Evolutionary conservation across 2,329 filamentous ascomycete species (phyloP).

Genomic region (Exutisphaerella laricina): DNA sequence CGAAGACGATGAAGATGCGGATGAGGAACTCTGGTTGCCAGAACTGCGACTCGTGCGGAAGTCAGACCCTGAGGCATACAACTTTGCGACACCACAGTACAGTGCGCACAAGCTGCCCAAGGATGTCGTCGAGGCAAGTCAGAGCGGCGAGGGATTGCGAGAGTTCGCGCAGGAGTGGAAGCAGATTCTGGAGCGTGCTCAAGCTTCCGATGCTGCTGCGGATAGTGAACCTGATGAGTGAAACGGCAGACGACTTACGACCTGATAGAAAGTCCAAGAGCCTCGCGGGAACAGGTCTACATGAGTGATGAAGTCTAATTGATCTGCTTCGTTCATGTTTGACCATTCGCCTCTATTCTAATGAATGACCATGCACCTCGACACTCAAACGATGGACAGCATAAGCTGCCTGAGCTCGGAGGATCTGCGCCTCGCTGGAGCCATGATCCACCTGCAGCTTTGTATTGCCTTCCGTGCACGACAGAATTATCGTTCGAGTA

Average conservation of each 20-base stretch:
- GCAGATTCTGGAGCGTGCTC: conserved; percentile 40
- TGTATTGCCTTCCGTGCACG: too few relatives aligned
- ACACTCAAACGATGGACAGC: too few relatives aligned
- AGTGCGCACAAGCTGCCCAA: conserved; percentile 93
- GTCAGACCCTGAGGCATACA: conserved; percentile 83
- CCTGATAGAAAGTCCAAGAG: not conserved
- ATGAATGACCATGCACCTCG: too few relatives aligned
- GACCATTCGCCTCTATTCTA: too few relatives aligned
- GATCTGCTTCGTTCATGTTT: too few relatives aligned
- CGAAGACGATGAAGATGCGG: conserved; percentile 44
- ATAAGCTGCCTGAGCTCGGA: too few relatives aligned
- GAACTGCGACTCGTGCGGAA: conserved; percentile 78
- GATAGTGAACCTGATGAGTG: conserved; percentile 28
- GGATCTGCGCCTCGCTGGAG: too few relatives aligned
- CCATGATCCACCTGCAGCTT: too few relatives aligned
- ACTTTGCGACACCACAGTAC: conserved; percentile 79
- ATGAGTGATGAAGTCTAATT: too few relatives aligned
- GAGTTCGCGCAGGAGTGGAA: conserved; percentile 55
- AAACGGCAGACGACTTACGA: conserved; percentile 2
- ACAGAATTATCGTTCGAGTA: too few relatives aligned
- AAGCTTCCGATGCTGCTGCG: conserved; percentile 33
- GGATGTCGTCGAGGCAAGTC: conserved; percentile 72
- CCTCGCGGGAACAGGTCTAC: too few relatives aligned
- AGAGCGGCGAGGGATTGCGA: conserved; percentile 60
- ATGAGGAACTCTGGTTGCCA: conserved; percentile 56